Evolutionary conservation across 805 yeast species (phyloP).

Genomic region (Myxozyma vanderwaltii): DNA sequence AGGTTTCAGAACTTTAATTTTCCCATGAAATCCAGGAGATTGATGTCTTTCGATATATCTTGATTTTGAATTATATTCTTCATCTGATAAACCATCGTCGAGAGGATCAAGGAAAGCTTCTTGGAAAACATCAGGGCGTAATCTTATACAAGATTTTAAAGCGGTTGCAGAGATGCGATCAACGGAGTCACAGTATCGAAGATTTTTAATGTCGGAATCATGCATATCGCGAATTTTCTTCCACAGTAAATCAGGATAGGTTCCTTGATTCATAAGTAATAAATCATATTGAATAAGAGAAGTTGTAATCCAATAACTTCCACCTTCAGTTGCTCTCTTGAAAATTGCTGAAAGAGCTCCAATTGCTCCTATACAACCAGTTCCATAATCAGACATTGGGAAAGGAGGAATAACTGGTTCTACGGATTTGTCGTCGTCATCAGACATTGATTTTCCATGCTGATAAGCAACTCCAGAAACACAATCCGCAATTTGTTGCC

Average conservation of each 20-base stretch:
- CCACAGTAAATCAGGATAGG: slow-evolving; percentile 37
- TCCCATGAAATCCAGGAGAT: slow-evolving; percentile 9
- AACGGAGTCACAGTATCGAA: slow-evolving; percentile 36
- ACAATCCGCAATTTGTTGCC: slow-evolving; percentile 47
- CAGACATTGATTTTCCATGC: slow-evolving; percentile 41
- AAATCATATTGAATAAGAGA: slow-evolving; percentile 43
- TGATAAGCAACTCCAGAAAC: slow-evolving; percentile 44
- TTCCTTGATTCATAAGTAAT: slow-evolving; percentile 40
- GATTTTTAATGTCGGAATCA: slow-evolving; percentile 31
- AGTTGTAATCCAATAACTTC: slow-evolving; percentile 42
- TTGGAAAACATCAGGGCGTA: slow-evolving; percentile 34
- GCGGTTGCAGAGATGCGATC: slow-evolving; percentile 33
- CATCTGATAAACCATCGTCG: slow-evolving; percentile 4
- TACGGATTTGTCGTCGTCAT: slow-evolving; percentile 13
- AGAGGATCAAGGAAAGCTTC: slow-evolving; percentile 8
- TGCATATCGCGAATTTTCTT: slow-evolving; percentile 33
- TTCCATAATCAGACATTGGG: slow-evolving; percentile 46
- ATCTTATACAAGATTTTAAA: slow-evolving; percentile 35
- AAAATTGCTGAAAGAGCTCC: slow-evolving; percentile 42
- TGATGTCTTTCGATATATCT: slow-evolving; percentile 8
- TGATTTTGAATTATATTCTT: slow-evolving; percentile 2
- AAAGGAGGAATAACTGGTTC: slow-evolving; percentile 46
- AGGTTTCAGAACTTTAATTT: slow-evolving; percentile 11
- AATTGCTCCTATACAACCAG: slow-evolving; percentile 44
- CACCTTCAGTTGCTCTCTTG: slow-evolving; percentile 41